Percentiles rank a stretch among this genome's conserved stretches.
phyloP scores from a whole-genome alignment of 106 monocot genomes.

The Dioscorea zingiberensis region DNA sequence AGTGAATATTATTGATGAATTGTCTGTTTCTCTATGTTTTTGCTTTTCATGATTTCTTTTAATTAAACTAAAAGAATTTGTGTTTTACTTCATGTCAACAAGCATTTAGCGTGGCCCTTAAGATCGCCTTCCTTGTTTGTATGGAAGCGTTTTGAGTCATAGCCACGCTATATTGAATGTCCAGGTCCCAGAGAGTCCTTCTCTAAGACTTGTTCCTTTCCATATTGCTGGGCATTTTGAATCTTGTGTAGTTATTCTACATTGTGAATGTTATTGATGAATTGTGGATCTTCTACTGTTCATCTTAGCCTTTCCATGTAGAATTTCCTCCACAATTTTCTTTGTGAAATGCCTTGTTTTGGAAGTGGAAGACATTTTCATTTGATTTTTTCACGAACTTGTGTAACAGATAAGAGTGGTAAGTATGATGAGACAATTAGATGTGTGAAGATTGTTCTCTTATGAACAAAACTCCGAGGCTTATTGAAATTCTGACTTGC shows the following conservation, averaged over 20 bases:
- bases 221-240: background rate
- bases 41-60: background rate
- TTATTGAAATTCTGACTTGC: constrained; percentile 1
- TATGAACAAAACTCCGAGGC: constrained; percentile 10
- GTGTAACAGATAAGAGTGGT: background rate
- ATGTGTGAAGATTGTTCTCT: constrained; percentile 9
- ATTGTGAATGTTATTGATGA: too few relatives aligned
- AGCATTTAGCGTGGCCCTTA: constrained; percentile 40
- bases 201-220: constrained; percentile 4
- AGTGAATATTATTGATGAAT: too few relatives aligned
- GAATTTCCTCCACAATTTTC: background rate
- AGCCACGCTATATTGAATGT: constrained; percentile 12
- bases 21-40: background rate
- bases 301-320: background rate
- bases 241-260: too few relatives aligned
- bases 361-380: background rate
- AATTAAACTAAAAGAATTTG: background rate
- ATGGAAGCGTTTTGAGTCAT: constrained; percentile 44
- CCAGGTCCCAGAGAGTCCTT: constrained; percentile 14
- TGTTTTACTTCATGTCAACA: background rate
- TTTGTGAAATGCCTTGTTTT: constrained; percentile 1
- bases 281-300: background rate
- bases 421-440: constrained; percentile 12
- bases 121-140: constrained; percentile 44
- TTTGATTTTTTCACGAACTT: background rate